phyloP scores from a whole-genome alignment of 1,284 basidiomycete genomes.

The Peniophora sp. region DNA sequence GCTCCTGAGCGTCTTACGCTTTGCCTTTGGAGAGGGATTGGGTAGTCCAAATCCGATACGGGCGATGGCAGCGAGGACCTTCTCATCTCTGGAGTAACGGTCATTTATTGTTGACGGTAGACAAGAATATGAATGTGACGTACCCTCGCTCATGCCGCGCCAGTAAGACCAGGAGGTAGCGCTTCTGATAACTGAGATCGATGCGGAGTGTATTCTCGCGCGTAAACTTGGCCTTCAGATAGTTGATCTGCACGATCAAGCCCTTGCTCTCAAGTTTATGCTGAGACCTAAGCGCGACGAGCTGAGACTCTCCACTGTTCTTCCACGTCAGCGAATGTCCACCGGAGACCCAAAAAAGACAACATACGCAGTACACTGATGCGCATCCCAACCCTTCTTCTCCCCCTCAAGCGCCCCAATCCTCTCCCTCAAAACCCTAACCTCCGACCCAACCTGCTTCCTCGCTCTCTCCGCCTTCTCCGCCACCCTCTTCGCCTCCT shows the following conservation, averaged over 20 bases:
- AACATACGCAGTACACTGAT: constrained; percentile 44
- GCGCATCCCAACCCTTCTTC: constrained; percentile 40
- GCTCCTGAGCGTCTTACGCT: constrained; percentile 46
- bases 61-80: constrained; percentile 72
- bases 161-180: constrained; percentile 63
- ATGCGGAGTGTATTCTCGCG: constrained; percentile 80
- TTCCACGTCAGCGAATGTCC: neutral
- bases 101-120: neutral
- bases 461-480: constrained; percentile 45
- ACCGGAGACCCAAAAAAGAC: neutral
- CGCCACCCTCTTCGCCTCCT: constrained; percentile 41
- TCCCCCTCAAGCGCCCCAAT: constrained; percentile 49
- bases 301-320: constrained; percentile 41
- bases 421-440: constrained; percentile 51
- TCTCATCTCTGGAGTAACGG: constrained; percentile 52
- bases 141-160: constrained; percentile 70
- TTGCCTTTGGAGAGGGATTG: constrained; percentile 19
- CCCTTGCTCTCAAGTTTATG: constrained; percentile 87
- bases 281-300: constrained; percentile 50
- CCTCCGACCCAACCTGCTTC: constrained; percentile 60
- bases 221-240: constrained; percentile 87
- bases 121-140: constrained; percentile 12
- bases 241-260: constrained; percentile 80
- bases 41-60: constrained; percentile 59
- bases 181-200: constrained; percentile 82